Conservation (phyloP, 768 basidiomycete species). For the Mycena capillaripes region DNA sequence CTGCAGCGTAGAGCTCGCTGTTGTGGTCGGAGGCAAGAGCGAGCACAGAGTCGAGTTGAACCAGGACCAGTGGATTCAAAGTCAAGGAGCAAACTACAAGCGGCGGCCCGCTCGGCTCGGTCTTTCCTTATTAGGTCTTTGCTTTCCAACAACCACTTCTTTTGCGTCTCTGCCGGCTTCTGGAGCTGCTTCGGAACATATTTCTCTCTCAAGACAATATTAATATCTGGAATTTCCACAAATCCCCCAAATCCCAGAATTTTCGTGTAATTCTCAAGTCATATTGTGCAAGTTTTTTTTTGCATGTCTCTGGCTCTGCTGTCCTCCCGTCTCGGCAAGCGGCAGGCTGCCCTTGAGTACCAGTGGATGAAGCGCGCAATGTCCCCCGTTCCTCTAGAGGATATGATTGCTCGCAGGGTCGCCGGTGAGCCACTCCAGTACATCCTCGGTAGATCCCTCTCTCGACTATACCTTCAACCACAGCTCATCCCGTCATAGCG, state of each 20-base stretch:
- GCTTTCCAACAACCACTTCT: neutral
- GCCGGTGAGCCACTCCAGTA: slow-evolving; percentile 90
- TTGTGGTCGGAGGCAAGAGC: slow-evolving; percentile 19
- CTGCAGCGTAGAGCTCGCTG: neutral
- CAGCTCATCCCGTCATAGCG: slow-evolving; percentile 57
- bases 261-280: too few relatives aligned
- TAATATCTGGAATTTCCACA: too few relatives aligned
- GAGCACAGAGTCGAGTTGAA: neutral
- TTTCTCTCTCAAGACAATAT: too few relatives aligned
- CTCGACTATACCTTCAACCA: slow-evolving; percentile 14
- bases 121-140: neutral
- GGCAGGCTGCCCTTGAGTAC: slow-evolving; percentile 56
- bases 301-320: slow-evolving; percentile 38
- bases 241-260: too few relatives aligned
- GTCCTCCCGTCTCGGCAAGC: slow-evolving; percentile 45
- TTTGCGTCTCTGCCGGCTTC: too few relatives aligned
- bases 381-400: slow-evolving; percentile 44
- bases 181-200: too few relatives aligned
- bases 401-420: slow-evolving; percentile 72
- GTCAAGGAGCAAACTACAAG: neutral
- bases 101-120: neutral
- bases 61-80: neutral
- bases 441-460: slow-evolving; percentile 76
- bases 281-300: too few relatives aligned
- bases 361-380: slow-evolving; percentile 58